These are phyloP conservation scores for Cladophialophora exuberans DNA, from an alignment of 2,329 filamentous ascomycete species.

Conservation along the genomic window DNA sequence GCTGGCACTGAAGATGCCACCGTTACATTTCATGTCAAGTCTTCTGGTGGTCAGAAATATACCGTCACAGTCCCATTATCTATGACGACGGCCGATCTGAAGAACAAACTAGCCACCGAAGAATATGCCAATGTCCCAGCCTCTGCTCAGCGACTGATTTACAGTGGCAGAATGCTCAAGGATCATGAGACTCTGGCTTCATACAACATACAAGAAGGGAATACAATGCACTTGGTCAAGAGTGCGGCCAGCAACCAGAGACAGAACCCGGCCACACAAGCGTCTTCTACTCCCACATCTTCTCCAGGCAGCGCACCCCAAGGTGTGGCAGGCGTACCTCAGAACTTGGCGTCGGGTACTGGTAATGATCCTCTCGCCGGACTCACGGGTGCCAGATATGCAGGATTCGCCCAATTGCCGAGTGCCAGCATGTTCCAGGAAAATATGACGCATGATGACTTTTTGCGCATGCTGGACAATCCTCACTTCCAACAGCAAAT, in stretches of 20 bases:
- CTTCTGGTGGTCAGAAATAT: constrained; percentile 86
- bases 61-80: constrained; percentile 77
- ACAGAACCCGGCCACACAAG: constrained; percentile 58
- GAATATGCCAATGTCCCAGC: constrained; percentile 86
- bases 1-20: constrained; percentile 42
- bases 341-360: constrained; percentile 53
- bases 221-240: constrained; percentile 96
- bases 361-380: constrained; percentile 89
- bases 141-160: constrained; percentile 92
- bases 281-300: constrained; percentile 44
- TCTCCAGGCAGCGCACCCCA: constrained; percentile 27
- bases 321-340: constrained; percentile 44
- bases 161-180: constrained; percentile 95
- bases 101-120: constrained; percentile 78
- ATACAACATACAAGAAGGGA: constrained; percentile 95
- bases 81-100: constrained; percentile 81
- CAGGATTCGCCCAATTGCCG: constrained; percentile 86
- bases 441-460: constrained; percentile 77
- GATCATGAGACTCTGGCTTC: constrained; percentile 81
- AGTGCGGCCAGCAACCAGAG: constrained; percentile 85
- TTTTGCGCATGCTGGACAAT: constrained; percentile 84
- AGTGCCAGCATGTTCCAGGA: constrained; percentile 91
- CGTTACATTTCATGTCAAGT: constrained; percentile 96
- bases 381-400: constrained; percentile 89
- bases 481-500: constrained; percentile 84